A percentile compares a stretch with the other conserved stretches of the same genome.
phyloP scores from a whole-genome alignment of 768 basidiomycete genomes.

The Paxillus ammoniavirescens region DNA sequence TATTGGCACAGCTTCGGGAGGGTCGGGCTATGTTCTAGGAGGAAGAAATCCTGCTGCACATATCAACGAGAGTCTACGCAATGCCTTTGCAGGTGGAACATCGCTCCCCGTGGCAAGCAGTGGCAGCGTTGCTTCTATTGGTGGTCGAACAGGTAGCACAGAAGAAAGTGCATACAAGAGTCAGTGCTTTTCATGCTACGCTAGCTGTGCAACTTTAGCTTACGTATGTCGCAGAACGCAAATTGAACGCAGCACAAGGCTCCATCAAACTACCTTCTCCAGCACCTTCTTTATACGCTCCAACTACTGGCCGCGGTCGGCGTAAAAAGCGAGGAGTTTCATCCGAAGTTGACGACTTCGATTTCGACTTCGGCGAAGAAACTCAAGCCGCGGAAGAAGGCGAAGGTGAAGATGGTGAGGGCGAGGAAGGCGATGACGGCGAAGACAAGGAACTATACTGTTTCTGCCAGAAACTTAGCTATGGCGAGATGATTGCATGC shows the following conservation, averaged over 20 bases:
- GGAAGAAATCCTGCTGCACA: slow-evolving; percentile 39
- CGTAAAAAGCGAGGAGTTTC: slow-evolving; percentile 36
- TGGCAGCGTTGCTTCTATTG: slow-evolving; percentile 1
- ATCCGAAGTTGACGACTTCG: slow-evolving; percentile 34
- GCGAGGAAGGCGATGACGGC: slow-evolving; percentile 47
- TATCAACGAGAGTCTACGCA: slow-evolving; percentile 39
- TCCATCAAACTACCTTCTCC: slow-evolving; percentile 37
- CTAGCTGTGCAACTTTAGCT: not conserved
- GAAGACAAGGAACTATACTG: slow-evolving; percentile 63
- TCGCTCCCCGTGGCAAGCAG: slow-evolving; percentile 19
- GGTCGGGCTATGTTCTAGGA: slow-evolving; percentile 31
- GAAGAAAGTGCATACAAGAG: slow-evolving; percentile 32
- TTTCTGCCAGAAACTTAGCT: slow-evolving; percentile 60
- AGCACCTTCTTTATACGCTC: slow-evolving; percentile 28
- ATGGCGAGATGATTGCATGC: slow-evolving; percentile 69
- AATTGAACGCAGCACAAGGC: slow-evolving; percentile 25
- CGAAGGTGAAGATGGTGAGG: slow-evolving; percentile 36
- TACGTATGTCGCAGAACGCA: slow-evolving; percentile 25
- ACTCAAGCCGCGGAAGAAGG: slow-evolving; percentile 28
- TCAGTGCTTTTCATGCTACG: slow-evolving; percentile 8
- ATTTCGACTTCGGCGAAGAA: slow-evolving; percentile 35
- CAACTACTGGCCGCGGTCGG: slow-evolving; percentile 30
- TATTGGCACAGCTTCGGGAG: slow-evolving; percentile 7
- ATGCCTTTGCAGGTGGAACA: slow-evolving; percentile 30
- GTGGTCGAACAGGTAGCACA: slow-evolving; percentile 14